phyloP scores from a whole-genome alignment of 2,329 filamentous ascomycete genomes.

The Paecilomyces sp. region DNA sequence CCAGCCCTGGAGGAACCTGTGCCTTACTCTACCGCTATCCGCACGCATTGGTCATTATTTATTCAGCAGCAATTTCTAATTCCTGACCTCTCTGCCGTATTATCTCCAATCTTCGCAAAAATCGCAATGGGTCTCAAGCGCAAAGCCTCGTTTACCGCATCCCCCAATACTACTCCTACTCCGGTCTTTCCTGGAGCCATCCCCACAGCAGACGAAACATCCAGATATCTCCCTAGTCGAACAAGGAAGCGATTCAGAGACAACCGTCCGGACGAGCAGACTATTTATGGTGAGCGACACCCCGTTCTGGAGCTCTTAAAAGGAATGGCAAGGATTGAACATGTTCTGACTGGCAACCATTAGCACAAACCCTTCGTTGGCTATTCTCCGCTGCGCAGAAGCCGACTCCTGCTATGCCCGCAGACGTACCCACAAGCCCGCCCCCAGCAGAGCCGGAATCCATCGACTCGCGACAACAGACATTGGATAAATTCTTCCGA shows the following conservation, averaged over 20 bases:
- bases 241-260: conserved; percentile 54
- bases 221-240: conserved; percentile 45
- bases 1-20: conserved; percentile 28
- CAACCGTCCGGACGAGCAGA: conserved; percentile 49
- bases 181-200: conserved; percentile 14
- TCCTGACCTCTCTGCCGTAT: neutral
- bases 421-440: conserved; percentile 18
- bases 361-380: conserved; percentile 37
- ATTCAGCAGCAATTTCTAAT: neutral
- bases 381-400: conserved; percentile 34
- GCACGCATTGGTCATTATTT: neutral
- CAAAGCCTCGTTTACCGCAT: conserved; percentile 48
- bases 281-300: conserved; percentile 44
- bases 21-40: conserved; percentile 29
- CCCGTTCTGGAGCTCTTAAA: neutral
- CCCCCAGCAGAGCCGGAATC: conserved; percentile 16
- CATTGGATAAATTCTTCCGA: conserved; percentile 34
- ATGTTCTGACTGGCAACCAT: neutral
- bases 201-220: conserved; percentile 24
- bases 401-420: conserved; percentile 13
- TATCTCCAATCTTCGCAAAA: neutral
- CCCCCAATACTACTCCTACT: conserved; percentile 25
- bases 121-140: conserved; percentile 50
- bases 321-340: neutral
- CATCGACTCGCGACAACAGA: conserved; percentile 33